Conservation (phyloP, 495 filamentous ascomycete species). For the Tuber melanosporum region DNA sequence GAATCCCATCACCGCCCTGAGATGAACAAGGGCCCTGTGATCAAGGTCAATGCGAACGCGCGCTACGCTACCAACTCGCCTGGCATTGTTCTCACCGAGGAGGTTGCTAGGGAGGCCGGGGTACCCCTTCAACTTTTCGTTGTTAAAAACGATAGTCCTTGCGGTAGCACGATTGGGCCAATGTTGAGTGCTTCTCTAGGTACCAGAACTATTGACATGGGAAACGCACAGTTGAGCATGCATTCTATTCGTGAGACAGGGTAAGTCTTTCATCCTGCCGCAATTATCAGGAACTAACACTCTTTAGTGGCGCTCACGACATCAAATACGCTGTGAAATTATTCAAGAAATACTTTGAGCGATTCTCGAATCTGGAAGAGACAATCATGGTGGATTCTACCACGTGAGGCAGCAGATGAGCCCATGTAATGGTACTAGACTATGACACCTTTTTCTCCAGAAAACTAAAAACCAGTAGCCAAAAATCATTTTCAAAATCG, state of each 20-base stretch:
- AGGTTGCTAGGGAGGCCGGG: constrained; percentile 63
- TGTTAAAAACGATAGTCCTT: constrained; percentile 87
- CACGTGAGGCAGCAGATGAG: constrained; percentile 16
- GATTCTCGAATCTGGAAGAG: constrained; percentile 70
- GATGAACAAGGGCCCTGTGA: constrained; percentile 91
- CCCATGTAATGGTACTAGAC: background rate
- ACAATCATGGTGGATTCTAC: constrained; percentile 68
- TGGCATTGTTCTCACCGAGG: constrained; percentile 85
- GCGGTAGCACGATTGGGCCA: constrained; percentile 92
- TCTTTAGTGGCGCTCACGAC: constrained; percentile 53
- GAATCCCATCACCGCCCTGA: constrained; percentile 83
- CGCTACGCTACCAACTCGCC: constrained; percentile 94
- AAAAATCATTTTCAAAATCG: background rate
- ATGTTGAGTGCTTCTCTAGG: constrained; percentile 84
- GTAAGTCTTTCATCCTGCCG: constrained; percentile 13
- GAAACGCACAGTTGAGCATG: constrained; percentile 95
- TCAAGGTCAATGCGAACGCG: constrained; percentile 97
- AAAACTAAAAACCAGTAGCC: background rate
- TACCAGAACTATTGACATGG: constrained; percentile 80
- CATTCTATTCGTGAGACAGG: constrained; percentile 92
- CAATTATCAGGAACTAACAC: constrained; percentile 12
- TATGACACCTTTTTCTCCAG: background rate
- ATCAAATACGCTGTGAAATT: constrained; percentile 79
- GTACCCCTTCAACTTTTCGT: constrained; percentile 94
- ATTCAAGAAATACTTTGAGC: constrained; percentile 79